phyloP scores from a whole-genome alignment of 805 yeast genomes.

The Candida insectorum region DNA sequence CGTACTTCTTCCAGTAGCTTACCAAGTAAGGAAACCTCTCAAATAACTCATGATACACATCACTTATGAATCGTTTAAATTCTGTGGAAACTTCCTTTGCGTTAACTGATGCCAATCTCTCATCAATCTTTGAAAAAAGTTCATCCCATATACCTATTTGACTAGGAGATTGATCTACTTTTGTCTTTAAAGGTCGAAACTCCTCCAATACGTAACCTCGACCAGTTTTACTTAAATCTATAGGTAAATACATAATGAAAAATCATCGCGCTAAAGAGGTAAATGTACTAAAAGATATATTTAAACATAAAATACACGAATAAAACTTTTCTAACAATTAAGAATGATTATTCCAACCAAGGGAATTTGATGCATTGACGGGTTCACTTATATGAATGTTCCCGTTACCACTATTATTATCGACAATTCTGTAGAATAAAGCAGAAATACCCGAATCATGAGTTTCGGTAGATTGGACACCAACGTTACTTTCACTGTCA shows the following conservation, averaged over 20 bases:
- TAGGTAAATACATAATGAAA: conserved; percentile 2
- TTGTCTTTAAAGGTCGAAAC: conserved; percentile 5
- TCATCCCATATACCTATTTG: conserved; percentile 39
- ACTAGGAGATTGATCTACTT: conserved; percentile 18
- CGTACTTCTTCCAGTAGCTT: conserved; percentile 64
- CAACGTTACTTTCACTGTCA: conserved; percentile 37
- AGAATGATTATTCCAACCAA: conserved; percentile 52
- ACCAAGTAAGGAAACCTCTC: conserved; percentile 53
- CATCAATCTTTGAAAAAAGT: conserved; percentile 28
- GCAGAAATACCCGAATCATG: conserved; percentile 23
- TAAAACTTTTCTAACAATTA: conserved; percentile 1
- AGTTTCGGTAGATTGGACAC: conserved; percentile 16
- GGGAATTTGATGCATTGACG: conserved; percentile 64
- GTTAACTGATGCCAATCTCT: conserved; percentile 15
- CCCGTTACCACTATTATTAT: conserved; percentile 13
- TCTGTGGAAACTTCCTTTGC: conserved; percentile 10
- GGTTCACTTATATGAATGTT: conserved; percentile 55
- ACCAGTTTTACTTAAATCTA: too few relatives aligned
- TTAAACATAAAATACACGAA: conserved; percentile 8
- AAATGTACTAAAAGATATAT: background rate
- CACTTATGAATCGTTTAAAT: conserved; percentile 16
- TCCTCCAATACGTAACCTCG: too few relatives aligned
- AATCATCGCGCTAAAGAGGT: conserved; percentile 5
- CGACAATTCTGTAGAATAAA: conserved; percentile 22
- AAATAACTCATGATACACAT: conserved; percentile 34